phyloP scores from a whole-genome alignment of 768 basidiomycete genomes.

The Serendipita vermifera region DNA sequence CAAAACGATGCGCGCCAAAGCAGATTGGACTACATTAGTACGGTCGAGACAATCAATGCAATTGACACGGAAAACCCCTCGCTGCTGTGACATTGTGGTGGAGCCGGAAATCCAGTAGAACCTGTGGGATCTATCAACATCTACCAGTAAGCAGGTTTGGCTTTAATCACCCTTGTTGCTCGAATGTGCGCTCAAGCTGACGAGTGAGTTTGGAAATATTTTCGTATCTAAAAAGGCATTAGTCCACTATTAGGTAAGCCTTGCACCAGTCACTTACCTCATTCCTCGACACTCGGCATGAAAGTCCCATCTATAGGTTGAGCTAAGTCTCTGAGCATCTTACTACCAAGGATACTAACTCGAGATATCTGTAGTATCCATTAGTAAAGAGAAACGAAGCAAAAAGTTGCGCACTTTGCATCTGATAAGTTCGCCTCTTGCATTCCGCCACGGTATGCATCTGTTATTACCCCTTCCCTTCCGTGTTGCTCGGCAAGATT shows the following conservation, averaged over 20 bases:
- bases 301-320: conserved; percentile 71
- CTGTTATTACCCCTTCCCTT: conserved; percentile 69
- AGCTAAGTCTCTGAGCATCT: too few relatives aligned
- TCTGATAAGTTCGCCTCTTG: conserved; percentile 42
- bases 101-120: conserved; percentile 74
- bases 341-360: too few relatives aligned
- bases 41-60: conserved; percentile 94
- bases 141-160: conserved; percentile 6
- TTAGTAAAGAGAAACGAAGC: not conserved
- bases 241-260: conserved; percentile 12
- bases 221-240: conserved; percentile 50
- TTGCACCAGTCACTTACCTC: conserved; percentile 43
- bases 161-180: conserved; percentile 55
- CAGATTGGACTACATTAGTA: conserved; percentile 93
- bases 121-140: conserved; percentile 24
- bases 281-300: conserved; percentile 89
- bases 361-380: not conserved
- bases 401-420: conserved; percentile 34
- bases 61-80: conserved; percentile 78
- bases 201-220: conserved; percentile 70
- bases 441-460: conserved; percentile 61
- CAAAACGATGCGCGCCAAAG: conserved; percentile 76
- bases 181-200: conserved; percentile 59
- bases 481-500: conserved; percentile 88
- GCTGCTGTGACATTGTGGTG: conserved; percentile 61